Base-by-base conservation (phyloP, 108 stramenopile genomes). In the Nitzschia sp. region DNA sequence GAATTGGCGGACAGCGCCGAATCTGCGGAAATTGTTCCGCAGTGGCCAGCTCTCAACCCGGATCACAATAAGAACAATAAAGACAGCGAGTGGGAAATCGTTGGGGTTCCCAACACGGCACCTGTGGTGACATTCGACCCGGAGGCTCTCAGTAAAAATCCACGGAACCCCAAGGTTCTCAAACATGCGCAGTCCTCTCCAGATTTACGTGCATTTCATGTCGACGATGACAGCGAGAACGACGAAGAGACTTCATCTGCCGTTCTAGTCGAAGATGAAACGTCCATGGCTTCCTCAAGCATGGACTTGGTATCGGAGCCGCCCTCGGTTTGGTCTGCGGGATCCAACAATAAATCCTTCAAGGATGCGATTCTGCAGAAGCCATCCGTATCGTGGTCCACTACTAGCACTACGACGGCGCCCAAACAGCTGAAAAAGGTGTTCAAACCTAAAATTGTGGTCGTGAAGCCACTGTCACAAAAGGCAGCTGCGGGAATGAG, bases 391-490 rank as follows among this genome's bases (percentile, higher is more conserved):
- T 38, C 56, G 45, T 8, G 19, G 6, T 36, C 53, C 15, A 34
- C 25, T 35, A 35, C 36, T 28, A 27, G 60, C 21, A 50, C 53
- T 5, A 45, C 25, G 4, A 22, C 23, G 8, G 8, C 41, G n/a
- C 29, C 33, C 26, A 64, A 48, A 34, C n/a, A n/a, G n/a, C n/a
- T n/a, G n/a, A 28, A 58, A 48, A 27, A 33, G 25, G 45, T 17
- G 25, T 56, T 65, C 21, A 72, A 72, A 34, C 69, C 79, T 1
- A 80, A 59, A 47, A 66, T 81, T 38, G 76, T 81, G 17, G 80
- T 81, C 15, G 56, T 47, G 0, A 23, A 44, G 19, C 53, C 53
- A 11, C 5, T 25, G 6, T 15, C 6, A 15, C 35, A 41, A 23
- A 41, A 9, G 44, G 16, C 5, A 16, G 27, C 57, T 32, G 46